phyloP scores from a whole-genome alignment of 345 rosid genomes.

The Raphanus sativus region DNA sequence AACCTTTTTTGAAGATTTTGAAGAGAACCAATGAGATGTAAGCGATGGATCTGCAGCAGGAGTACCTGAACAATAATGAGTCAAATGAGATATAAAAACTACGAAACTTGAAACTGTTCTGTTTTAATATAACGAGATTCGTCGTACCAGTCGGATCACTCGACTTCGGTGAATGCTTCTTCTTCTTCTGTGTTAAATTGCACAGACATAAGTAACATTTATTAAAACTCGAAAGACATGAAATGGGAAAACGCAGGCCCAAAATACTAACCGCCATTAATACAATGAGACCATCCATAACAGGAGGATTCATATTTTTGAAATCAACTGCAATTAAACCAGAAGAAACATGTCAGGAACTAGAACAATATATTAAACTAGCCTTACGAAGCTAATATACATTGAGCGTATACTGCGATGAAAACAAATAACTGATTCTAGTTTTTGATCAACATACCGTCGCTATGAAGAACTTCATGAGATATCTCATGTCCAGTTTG shows the following conservation, averaged over 20 bases:
- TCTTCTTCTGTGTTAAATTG: slow-evolving; percentile 51
- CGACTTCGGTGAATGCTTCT: slow-evolving; percentile 53
- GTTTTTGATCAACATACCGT: slow-evolving; percentile 37
- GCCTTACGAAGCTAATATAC: background rate
- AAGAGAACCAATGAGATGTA: slow-evolving; percentile 75
- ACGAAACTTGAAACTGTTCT: slow-evolving; percentile 5
- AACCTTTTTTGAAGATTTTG: slow-evolving; percentile 85
- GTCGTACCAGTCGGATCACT: slow-evolving; percentile 57
- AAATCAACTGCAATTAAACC: slow-evolving; percentile 56
- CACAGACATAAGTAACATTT: slow-evolving; percentile 1
- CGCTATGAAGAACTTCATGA: slow-evolving; percentile 47
- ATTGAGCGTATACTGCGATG: background rate
- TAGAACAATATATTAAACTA: background rate
- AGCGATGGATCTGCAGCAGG: slow-evolving; percentile 47
- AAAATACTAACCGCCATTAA: slow-evolving; percentile 53
- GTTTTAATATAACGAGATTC: slow-evolving; percentile 6
- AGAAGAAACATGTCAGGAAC: slow-evolving; percentile 6
- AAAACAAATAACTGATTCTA: background rate
- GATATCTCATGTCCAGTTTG: slow-evolving; percentile 69
- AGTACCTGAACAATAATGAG: slow-evolving; percentile 48
- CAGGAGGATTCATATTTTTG: slow-evolving; percentile 58
- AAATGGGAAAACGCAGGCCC: background rate
- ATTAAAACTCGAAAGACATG: background rate
- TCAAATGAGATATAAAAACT: slow-evolving; percentile 17
- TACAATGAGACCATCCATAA: slow-evolving; percentile 67